Evolutionary conservation across 2,329 filamentous ascomycete genomes (phyloP).

Genomic region (Calycina marina): DNA sequence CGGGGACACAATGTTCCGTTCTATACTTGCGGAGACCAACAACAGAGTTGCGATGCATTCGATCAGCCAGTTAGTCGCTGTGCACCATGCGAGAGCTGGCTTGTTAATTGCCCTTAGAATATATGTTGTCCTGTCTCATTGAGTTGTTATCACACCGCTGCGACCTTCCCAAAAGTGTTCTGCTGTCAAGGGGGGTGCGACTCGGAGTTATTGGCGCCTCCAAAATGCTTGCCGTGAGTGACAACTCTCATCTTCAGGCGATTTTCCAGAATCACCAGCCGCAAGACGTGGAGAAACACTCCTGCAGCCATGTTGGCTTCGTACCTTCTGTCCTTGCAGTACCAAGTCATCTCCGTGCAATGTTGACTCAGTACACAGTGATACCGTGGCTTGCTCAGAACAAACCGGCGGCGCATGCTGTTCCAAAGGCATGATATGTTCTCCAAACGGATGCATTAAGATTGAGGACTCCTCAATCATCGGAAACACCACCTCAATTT

Average conservation of each 20-base stretch:
- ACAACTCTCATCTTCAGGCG: no score
- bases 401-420: conserved; percentile 18
- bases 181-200: conserved; percentile 18
- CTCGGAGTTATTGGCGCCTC: conserved; percentile 9
- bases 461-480: neutral
- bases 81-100: neutral
- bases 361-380: no score
- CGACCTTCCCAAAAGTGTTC: conserved; percentile 15
- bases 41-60: conserved; percentile 16
- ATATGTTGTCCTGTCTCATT: conserved; percentile 19
- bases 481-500: no score
- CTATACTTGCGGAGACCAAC: conserved; percentile 19
- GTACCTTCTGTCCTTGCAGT: no score
- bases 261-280: no score
- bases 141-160: conserved; percentile 11
- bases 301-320: no score
- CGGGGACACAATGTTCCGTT: conserved; percentile 11
- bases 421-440: conserved; percentile 9
- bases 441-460: conserved; percentile 14
- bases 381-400: conserved; percentile 13
- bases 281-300: no score
- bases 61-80: conserved; percentile 14
- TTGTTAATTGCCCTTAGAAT: conserved; percentile 8
- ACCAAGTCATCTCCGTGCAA: no score
- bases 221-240: conserved; percentile 15